phyloP scores from a whole-genome alignment of 192 early-diverging fungal species.

The Dissophora globulifera region DNA sequence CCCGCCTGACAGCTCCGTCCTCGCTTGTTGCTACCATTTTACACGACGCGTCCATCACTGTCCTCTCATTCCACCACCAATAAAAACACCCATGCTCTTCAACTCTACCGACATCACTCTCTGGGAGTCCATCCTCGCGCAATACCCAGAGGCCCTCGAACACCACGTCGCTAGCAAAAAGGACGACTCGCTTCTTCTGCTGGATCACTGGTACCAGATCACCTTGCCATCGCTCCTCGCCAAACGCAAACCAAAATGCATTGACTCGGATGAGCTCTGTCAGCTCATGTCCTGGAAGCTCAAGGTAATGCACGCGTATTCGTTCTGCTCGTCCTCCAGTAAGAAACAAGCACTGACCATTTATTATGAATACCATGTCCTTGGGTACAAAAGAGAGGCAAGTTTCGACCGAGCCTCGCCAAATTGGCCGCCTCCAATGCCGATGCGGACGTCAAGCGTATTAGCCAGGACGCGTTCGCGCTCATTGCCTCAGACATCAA shows the following conservation, averaged over 20 bases:
- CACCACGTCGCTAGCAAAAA: constrained; percentile 36
- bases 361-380: too few relatives aligned
- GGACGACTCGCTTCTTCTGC: constrained; percentile 24
- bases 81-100: constrained; percentile 29
- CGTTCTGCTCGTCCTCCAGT: too few relatives aligned
- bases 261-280: constrained; percentile 33
- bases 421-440: constrained; percentile 27
- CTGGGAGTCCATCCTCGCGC: constrained; percentile 25
- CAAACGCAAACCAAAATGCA: constrained; percentile 6
- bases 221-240: constrained; percentile 14
- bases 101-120: constrained; percentile 9
- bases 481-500: constrained; percentile 24
- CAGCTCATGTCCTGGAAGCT: constrained; percentile 48
- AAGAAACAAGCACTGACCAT: too few relatives aligned
- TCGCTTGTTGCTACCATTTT: neutral
- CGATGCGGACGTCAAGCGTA: constrained; percentile 17
- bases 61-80: neutral
- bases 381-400: constrained; percentile 33
- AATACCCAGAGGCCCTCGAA: constrained; percentile 27
- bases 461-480: constrained; percentile 25
- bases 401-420: constrained; percentile 39
- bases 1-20: too few relatives aligned
- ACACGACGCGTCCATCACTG: neutral
- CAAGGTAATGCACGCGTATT: constrained; percentile 23
- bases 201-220: constrained; percentile 43